These are phyloP conservation scores for Flaveria trinervia DNA, from an alignment of 129 eudicot genomes.

Conservation along the genomic window DNA sequence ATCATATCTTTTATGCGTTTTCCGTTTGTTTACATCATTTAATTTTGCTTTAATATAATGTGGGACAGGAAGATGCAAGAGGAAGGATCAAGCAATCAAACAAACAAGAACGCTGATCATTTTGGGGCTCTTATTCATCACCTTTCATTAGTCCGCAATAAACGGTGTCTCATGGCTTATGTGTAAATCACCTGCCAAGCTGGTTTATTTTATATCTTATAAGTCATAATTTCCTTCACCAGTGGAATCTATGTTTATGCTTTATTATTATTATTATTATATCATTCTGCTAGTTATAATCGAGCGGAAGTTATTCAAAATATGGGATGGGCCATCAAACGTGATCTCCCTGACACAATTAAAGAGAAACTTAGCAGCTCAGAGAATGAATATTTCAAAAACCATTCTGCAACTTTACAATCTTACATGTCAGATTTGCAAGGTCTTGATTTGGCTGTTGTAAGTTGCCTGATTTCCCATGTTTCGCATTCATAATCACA, in stretches of 20 bases:
- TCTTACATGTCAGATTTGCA: slow-evolving; percentile 58
- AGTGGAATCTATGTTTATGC: slow-evolving; percentile 14
- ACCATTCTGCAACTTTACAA: slow-evolving; percentile 63
- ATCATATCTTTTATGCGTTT: background rate
- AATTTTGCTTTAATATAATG: background rate
- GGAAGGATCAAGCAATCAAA: slow-evolving; percentile 58
- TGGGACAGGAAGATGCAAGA: slow-evolving; percentile 60
- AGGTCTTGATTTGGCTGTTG: slow-evolving; percentile 82
- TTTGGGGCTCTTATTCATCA: slow-evolving; percentile 90
- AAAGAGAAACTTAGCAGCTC: slow-evolving; percentile 69
- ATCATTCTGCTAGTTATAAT: slow-evolving; percentile 54
- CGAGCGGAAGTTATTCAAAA: slow-evolving; percentile 77
- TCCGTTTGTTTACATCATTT: background rate
- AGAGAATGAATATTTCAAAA: slow-evolving; percentile 76
- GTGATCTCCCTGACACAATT: slow-evolving; percentile 72
- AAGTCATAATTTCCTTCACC: background rate
- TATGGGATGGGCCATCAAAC: slow-evolving; percentile 77
- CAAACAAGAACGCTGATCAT: slow-evolving; percentile 71
- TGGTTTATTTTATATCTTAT: background rate
- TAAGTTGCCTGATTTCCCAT: slow-evolving; percentile 12
- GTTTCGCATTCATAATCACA: background rate
- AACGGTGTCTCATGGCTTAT: slow-evolving; percentile 98
- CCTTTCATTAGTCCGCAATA: slow-evolving; percentile 85
- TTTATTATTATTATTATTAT: slow-evolving; percentile 1
- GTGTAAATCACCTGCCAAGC: slow-evolving; percentile 48